These are phyloP conservation scores for Echinochloa phyllopogon DNA, from an alignment of 176 grass and related monocot genomes.

Conservation along the genomic window DNA sequence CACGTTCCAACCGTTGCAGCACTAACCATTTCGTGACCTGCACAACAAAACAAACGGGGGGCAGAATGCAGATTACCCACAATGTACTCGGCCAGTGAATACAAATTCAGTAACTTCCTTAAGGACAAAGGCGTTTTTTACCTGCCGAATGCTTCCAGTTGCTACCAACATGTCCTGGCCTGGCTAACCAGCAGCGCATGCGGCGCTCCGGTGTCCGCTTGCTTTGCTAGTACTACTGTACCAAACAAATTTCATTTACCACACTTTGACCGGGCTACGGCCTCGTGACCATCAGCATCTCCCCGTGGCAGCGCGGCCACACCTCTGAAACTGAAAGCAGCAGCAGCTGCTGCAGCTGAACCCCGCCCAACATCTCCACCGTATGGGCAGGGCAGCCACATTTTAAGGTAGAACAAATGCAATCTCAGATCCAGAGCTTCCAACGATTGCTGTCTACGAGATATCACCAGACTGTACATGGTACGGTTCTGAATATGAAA, in stretches of 20 bases:
- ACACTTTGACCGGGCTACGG: conserved; percentile 30
- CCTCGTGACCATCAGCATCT: conserved; percentile 40
- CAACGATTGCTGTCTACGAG: conserved; percentile 39
- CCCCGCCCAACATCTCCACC: conserved; percentile 14
- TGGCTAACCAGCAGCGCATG: conserved; percentile 11
- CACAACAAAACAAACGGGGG: not conserved
- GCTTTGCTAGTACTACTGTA: too few relatives aligned
- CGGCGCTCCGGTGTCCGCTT: not conserved
- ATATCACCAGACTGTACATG: conserved; percentile 44
- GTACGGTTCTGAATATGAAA: conserved; percentile 48
- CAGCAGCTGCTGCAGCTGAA: not conserved
- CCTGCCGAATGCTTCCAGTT: not conserved
- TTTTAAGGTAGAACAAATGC: conserved; percentile 20
- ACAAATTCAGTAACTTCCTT: not conserved
- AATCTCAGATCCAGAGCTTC: conserved; percentile 51
- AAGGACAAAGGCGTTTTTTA: conserved; percentile 18
- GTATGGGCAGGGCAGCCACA: not conserved
- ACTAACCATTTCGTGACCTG: not conserved
- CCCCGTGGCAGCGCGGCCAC: conserved; percentile 3
- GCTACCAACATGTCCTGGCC: conserved; percentile 25
- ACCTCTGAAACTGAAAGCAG: conserved; percentile 41
- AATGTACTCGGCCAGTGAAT: not conserved
- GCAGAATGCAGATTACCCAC: not conserved
- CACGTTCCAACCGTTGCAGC: not conserved
- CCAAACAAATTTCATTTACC: conserved; percentile 1